Percentiles rank a stretch among this genome's conserved stretches.
phyloP scores from a whole-genome alignment of 2,329 filamentous ascomycete genomes.

The Cylindrodendrum hubeiense region DNA sequence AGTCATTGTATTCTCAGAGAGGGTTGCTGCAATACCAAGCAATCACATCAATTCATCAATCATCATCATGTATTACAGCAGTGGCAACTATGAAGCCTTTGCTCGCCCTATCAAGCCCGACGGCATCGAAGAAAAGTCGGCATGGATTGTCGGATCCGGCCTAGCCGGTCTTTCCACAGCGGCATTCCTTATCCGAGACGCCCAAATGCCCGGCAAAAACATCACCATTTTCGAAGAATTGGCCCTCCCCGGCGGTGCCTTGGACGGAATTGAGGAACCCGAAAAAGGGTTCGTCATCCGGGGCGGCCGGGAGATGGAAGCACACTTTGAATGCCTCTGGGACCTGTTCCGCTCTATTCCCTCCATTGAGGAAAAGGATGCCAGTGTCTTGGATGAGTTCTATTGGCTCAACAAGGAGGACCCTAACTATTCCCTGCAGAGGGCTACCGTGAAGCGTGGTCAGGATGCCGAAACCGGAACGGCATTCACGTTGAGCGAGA shows the following conservation, averaged over 20 bases:
- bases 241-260: constrained; percentile 23
- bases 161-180: constrained; percentile 28
- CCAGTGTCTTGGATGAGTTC: constrained; percentile 48
- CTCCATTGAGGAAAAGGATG: constrained; percentile 42
- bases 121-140: constrained; percentile 30
- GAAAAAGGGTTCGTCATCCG: constrained; percentile 48
- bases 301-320: constrained; percentile 46
- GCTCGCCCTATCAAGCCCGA: constrained; percentile 31
- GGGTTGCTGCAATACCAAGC: background rate
- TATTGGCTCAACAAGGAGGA: constrained; percentile 46
- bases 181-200: constrained; percentile 31
- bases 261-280: constrained; percentile 26
- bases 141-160: constrained; percentile 29
- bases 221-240: constrained; percentile 32
- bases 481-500: constrained; percentile 44
- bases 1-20: background rate
- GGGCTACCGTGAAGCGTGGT: constrained; percentile 45
- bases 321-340: constrained; percentile 45
- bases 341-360: constrained; percentile 47
- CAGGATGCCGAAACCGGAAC: constrained; percentile 42
- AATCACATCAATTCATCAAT: background rate
- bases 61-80: constrained; percentile 29
- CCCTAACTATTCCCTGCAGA: constrained; percentile 41
- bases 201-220: constrained; percentile 29
- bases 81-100: constrained; percentile 30